These are phyloP conservation scores for Biscogniauxia marginata DNA, from an alignment of 2,329 filamentous ascomycete species.

Conservation along the genomic window DNA sequence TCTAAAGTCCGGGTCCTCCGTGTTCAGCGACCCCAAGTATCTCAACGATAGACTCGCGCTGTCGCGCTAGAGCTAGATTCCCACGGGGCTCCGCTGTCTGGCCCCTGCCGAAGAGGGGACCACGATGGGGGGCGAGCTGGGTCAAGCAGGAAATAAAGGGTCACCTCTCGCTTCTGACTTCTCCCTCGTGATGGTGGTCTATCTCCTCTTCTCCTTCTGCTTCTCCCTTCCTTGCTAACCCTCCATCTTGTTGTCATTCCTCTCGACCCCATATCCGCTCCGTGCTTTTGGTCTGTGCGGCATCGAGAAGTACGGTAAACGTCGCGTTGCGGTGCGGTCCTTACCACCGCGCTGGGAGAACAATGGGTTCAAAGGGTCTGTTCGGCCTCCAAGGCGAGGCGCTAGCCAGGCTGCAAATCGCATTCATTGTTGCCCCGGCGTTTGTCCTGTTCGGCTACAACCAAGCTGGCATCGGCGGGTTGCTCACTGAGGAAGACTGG, in stretches of 20 bases:
- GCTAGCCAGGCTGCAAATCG: constrained; percentile 38
- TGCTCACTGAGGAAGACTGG: constrained; percentile 35
- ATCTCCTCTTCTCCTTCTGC: not conserved
- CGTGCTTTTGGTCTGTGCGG: not conserved
- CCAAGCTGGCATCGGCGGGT: constrained; percentile 39
- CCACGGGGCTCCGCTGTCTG: not conserved
- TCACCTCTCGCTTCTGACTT: not conserved
- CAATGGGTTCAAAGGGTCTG: constrained; percentile 1
- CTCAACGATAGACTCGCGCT: not conserved
- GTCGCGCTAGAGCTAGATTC: no score
- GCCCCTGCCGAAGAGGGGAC: not conserved
- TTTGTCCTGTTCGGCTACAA: constrained; percentile 44
- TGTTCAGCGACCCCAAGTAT: not conserved
- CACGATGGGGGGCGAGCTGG: not conserved
- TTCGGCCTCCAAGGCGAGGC: constrained; percentile 38
- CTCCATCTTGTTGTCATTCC: no score
- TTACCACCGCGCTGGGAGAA: not conserved
- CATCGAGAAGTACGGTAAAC: not conserved
- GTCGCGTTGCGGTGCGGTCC: not conserved
- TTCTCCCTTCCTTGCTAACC: not conserved
- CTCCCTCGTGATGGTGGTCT: not conserved
- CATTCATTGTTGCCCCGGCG: constrained; percentile 42
- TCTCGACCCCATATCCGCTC: not conserved
- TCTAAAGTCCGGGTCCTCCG: not conserved
- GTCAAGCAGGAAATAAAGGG: not conserved